Evolutionary conservation across 2,329 filamentous ascomycete genomes (phyloP), one percentile per base, ranked within the genome.

Genomic region (Kalaharituber pfeilii): DNA sequence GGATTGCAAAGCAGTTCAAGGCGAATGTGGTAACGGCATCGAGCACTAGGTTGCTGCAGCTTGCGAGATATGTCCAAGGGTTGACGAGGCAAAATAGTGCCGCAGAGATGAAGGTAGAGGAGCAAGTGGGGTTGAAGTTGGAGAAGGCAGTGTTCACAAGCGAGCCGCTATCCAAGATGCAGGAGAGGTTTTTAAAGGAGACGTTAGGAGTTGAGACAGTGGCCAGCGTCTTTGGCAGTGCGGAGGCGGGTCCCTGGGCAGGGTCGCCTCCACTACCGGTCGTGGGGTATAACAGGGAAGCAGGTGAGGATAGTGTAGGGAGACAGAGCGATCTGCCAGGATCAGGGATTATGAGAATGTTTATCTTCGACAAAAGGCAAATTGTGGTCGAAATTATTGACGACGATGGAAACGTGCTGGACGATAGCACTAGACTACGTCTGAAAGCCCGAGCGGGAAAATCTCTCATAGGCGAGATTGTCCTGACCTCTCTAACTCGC

Each of bases 141-240:
- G 53, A 65, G 11, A 73, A 73, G 56, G 62, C 73, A 0, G 65
- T 73, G 2, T 73, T 73, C 53, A 72, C 71, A 0, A 73, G 71
- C 0, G 71, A 74, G 28, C 58, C 65, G 0, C 59, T 74, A 22
- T 69, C 66, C 0, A 5, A 47, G 0, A 51, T 64, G 0, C 70
- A 73, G 30, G 63, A 64, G 22, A 54, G 50, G 0, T 66, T 67
- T 11, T 65, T 73, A 1, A 30, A 30, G 2, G 53, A 60, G 0
- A 62, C 68, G 0, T 54, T 73, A 0, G 66, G 64, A 0, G 55
- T 62, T 0, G 58, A 71, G 8, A 62, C 63, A 5, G 69, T 73
- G 20, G 69, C 56, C 52, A 73, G 70, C 0, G 9, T 72, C 1
- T 30, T 71, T 0, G 71, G 69, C 0, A 73, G 70, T 27, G 66